These are phyloP conservation scores for Phytopythium mirpurense DNA, from an alignment of 352 stramenopile genomes.

Conservation along the genomic window DNA sequence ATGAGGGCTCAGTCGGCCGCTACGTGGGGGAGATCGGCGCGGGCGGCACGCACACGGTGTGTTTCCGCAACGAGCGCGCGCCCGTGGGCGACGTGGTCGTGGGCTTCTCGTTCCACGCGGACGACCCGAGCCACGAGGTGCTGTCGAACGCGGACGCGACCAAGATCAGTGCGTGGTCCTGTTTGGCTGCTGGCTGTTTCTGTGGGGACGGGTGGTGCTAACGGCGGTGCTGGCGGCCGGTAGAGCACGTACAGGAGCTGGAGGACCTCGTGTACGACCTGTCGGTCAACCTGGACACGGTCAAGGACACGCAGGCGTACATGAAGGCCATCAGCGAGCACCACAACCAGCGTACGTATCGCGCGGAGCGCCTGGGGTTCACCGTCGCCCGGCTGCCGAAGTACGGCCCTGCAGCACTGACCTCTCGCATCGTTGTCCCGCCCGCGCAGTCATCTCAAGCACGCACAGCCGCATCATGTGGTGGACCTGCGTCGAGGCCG, in stretches of 20 bases:
- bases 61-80: constrained; percentile 64
- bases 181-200: neutral
- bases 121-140: constrained; percentile 81
- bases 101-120: constrained; percentile 84
- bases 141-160: constrained; percentile 84
- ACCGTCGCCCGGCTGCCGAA: neutral
- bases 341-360: constrained; percentile 56
- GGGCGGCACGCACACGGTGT: constrained; percentile 56
- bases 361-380: neutral
- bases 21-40: constrained; percentile 54
- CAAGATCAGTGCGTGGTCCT: constrained; percentile 77
- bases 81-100: constrained; percentile 66
- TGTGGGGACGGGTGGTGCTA: neutral
- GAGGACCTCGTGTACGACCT: constrained; percentile 87
- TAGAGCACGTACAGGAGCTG: constrained; percentile 84
- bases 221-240: neutral
- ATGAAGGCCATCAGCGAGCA: constrained; percentile 85
- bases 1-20: constrained; percentile 43
- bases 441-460: constrained; percentile 63
- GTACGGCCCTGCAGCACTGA: too few species aligned
- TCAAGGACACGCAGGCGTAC: constrained; percentile 85
- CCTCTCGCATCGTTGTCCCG: neutral
- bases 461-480: constrained; percentile 80
- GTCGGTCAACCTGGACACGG: constrained; percentile 77
- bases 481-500: constrained; percentile 76